These are phyloP conservation scores for Brachypodium distachyon DNA, from an alignment of 202 grass and related monocot species.

Conservation along the genomic window DNA sequence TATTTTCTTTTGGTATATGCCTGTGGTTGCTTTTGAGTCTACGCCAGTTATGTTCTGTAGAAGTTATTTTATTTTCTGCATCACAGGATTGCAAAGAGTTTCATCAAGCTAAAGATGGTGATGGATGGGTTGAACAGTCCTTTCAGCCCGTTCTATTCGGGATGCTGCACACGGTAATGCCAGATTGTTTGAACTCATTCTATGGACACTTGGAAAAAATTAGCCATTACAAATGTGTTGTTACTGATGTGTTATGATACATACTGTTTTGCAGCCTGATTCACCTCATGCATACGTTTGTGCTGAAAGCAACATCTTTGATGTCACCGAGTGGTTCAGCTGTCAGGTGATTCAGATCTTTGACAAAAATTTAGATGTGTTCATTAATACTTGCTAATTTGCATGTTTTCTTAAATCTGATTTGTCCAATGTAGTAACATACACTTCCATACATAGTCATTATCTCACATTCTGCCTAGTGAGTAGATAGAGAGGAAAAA, in stretches of 20 bases:
- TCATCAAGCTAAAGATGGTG: constrained; percentile 97
- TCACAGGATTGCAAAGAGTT: constrained; percentile 92
- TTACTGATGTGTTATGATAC: constrained; percentile 32
- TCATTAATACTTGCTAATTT: not conserved
- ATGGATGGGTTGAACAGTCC: constrained; percentile 99
- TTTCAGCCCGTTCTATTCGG: constrained; percentile 81
- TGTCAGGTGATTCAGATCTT: constrained; percentile 68
- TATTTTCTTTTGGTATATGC: constrained; percentile 17
- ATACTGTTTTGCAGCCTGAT: constrained; percentile 55
- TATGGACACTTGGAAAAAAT: not conserved
- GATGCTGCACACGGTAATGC: constrained; percentile 67
- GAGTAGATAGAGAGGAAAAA: not conserved
- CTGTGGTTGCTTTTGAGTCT: not conserved
- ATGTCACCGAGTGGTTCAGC: constrained; percentile 94
- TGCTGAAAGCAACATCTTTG: constrained; percentile 83
- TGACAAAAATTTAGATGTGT: not conserved
- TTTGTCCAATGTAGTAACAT: not conserved
- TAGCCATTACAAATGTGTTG: constrained; percentile 16
- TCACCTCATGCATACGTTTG: constrained; percentile 75
- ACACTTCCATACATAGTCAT: not conserved
- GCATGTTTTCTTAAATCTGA: not conserved
- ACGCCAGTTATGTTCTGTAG: not conserved
- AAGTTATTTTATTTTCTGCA: not conserved
- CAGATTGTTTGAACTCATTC: constrained; percentile 17
- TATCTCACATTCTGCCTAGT: not conserved